A percentile compares a stretch with the other conserved stretches of the same genome.
phyloP scores from a whole-genome alignment of 495 filamentous ascomycete species.

The Aspergillus mulundensis region DNA sequence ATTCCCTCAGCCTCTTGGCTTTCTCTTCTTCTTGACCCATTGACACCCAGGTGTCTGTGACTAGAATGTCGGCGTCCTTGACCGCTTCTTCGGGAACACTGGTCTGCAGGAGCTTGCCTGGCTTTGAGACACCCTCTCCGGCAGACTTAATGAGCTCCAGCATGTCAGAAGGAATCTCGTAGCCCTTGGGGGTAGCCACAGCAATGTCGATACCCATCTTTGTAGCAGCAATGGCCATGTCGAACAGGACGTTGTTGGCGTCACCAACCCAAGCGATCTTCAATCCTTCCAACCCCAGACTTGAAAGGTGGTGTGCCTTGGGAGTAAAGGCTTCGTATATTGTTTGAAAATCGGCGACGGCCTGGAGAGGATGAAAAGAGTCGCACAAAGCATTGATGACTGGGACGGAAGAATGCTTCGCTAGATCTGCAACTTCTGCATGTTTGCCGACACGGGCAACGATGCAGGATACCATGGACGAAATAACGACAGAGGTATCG shows the following conservation, averaged over 20 bases:
- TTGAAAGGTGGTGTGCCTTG: slow-evolving; percentile 36
- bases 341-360: slow-evolving; percentile 87
- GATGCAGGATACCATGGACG: slow-evolving; percentile 86
- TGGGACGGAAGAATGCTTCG: slow-evolving; percentile 76
- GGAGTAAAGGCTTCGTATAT: slow-evolving; percentile 70
- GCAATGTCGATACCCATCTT: slow-evolving; percentile 83
- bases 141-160: slow-evolving; percentile 60
- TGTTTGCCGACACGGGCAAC: slow-evolving; percentile 86
- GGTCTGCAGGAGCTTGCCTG: slow-evolving; percentile 70
- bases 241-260: slow-evolving; percentile 94
- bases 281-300: slow-evolving; percentile 70
- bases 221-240: slow-evolving; percentile 76
- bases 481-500: slow-evolving; percentile 85
- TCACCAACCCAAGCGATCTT: slow-evolving; percentile 97
- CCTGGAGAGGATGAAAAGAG: slow-evolving; percentile 87
- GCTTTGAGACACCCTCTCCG: slow-evolving; percentile 47
- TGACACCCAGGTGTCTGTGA: slow-evolving; percentile 95
- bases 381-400: slow-evolving; percentile 93
- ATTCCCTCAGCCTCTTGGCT: slow-evolving; percentile 69
- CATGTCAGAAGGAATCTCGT: slow-evolving; percentile 72
- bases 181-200: slow-evolving; percentile 81
- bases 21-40: slow-evolving; percentile 94
- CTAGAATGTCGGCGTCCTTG: slow-evolving; percentile 80
- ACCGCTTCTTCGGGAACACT: slow-evolving; percentile 82
- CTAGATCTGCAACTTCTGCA: slow-evolving; percentile 71